These are phyloP conservation scores for Fusarium sp. DNA, from an alignment of 2,329 filamentous ascomycete genomes.

Conservation along the genomic window DNA sequence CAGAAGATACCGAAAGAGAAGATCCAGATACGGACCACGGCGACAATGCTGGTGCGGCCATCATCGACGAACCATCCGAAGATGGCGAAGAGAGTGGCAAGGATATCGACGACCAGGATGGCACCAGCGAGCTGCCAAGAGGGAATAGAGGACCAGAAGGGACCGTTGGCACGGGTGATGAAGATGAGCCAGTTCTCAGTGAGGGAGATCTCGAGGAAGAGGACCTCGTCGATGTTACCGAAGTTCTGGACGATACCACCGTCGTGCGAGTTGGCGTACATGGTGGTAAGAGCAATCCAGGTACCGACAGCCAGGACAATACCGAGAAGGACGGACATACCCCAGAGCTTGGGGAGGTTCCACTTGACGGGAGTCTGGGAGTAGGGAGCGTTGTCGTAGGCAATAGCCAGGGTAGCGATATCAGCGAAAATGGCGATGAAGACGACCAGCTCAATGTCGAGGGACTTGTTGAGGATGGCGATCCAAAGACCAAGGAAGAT, in stretches of 20 bases:
- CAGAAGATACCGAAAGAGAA: constrained; percentile 93
- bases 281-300: constrained; percentile 90
- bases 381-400: constrained; percentile 92
- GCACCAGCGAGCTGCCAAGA: constrained; percentile 86
- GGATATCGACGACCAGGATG: constrained; percentile 82
- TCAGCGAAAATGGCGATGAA: constrained; percentile 96
- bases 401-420: constrained; percentile 90
- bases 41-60: constrained; percentile 79
- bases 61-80: constrained; percentile 81
- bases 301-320: constrained; percentile 83
- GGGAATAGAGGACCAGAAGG: constrained; percentile 90
- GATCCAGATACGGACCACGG: constrained; percentile 89
- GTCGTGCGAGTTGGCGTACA: constrained; percentile 74
- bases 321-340: constrained; percentile 87
- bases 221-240: constrained; percentile 81
- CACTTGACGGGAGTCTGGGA: constrained; percentile 90
- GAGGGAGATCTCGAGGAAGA: constrained; percentile 91
- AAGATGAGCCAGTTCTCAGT: constrained; percentile 98
- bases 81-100: constrained; percentile 86
- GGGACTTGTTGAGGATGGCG: constrained; percentile 82
- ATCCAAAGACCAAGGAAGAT: constrained; percentile 95
- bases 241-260: constrained; percentile 92
- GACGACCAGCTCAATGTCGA: constrained; percentile 89
- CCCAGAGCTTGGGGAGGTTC: constrained; percentile 95
- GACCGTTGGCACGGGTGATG: constrained; percentile 92